These are phyloP conservation scores for Leccinum fibrillosum DNA, from an alignment of 768 basidiomycete species.

Conservation along the genomic window DNA sequence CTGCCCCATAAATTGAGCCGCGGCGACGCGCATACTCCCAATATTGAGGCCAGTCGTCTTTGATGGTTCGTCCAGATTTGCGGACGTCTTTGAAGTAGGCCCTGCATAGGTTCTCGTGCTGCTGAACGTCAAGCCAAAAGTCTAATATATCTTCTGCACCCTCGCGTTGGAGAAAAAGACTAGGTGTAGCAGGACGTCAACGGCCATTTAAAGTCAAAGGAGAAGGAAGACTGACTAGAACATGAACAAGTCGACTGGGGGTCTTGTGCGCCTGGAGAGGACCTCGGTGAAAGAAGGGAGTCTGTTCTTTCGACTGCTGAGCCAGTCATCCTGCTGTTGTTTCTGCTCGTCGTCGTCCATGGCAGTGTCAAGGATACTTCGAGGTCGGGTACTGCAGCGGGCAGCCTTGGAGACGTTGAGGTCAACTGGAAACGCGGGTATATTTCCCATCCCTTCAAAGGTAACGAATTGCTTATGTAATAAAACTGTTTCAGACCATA, in stretches of 20 bases:
- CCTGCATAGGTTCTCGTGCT: slow-evolving; percentile 97
- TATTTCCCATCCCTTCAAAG: slow-evolving; percentile 2
- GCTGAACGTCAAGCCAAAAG: slow-evolving; percentile 99
- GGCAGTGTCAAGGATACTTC: slow-evolving; percentile 3
- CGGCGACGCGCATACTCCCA: slow-evolving; percentile 90
- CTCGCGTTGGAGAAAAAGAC: slow-evolving; percentile 94
- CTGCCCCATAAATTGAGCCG: slow-evolving; percentile 90
- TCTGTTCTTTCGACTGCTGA: slow-evolving; percentile 64
- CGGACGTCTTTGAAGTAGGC: slow-evolving; percentile 99
- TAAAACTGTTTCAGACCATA: background rate
- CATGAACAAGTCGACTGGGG: slow-evolving; percentile 98
- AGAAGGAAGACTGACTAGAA: slow-evolving; percentile 74
- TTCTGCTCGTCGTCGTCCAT: slow-evolving; percentile 60
- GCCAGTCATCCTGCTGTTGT: slow-evolving; percentile 68
- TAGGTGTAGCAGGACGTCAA: slow-evolving; percentile 31
- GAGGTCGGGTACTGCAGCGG: slow-evolving; percentile 13
- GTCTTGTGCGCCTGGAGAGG: slow-evolving; percentile 82
- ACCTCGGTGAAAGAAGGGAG: slow-evolving; percentile 91
- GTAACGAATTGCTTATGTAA: slow-evolving; percentile 29
- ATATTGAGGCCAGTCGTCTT: slow-evolving; percentile 98
- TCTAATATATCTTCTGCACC: slow-evolving; percentile 95
- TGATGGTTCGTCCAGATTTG: slow-evolving; percentile 88
- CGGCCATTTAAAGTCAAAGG: background rate
- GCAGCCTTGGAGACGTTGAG: slow-evolving; percentile 14
- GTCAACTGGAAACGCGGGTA: slow-evolving; percentile 17